A percentile compares a stretch with the other conserved stretches of the same genome.
phyloP scores from a whole-genome alignment of 441 rosid genomes.

The Adansonia madagascariensis region DNA sequence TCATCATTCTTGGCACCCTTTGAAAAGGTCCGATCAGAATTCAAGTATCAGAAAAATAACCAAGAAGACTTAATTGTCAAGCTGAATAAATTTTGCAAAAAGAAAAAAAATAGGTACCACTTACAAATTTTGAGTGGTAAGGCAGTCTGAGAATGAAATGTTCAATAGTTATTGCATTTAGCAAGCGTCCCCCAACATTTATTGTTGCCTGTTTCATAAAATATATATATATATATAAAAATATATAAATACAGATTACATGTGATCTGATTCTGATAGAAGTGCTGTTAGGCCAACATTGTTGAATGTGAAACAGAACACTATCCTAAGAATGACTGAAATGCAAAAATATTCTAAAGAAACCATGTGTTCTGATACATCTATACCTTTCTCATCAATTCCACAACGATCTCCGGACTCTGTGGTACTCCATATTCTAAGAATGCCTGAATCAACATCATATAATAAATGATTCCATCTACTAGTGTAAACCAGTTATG shows the following conservation, averaged over 20 bases:
- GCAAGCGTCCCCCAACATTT: constrained; percentile 71
- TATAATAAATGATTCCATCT: not conserved
- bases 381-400: constrained; percentile 69
- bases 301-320: not conserved
- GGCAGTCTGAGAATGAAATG: constrained; percentile 86
- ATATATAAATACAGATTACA: constrained; percentile 1
- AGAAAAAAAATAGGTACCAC: constrained; percentile 28
- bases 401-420: constrained; percentile 61
- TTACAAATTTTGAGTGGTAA: constrained; percentile 68
- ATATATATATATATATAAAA: no score
- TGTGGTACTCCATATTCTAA: constrained; percentile 76
- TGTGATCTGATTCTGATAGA: not conserved
- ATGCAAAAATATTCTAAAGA: not conserved
- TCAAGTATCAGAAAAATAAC: constrained; percentile 23
- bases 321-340: not conserved
- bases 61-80: constrained; percentile 19
- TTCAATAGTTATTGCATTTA: constrained; percentile 71
- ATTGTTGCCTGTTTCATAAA: constrained; percentile 57
- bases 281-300: not conserved
- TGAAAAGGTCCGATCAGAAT: constrained; percentile 41
- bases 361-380: not conserved
- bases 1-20: constrained; percentile 61
- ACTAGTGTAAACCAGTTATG: not conserved
- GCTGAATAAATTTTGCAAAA: constrained; percentile 10
- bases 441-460: constrained; percentile 54